These are phyloP conservation scores for Torrubiella hemipterigena DNA, from an alignment of 2,329 filamentous ascomycete genomes.

Conservation along the genomic window DNA sequence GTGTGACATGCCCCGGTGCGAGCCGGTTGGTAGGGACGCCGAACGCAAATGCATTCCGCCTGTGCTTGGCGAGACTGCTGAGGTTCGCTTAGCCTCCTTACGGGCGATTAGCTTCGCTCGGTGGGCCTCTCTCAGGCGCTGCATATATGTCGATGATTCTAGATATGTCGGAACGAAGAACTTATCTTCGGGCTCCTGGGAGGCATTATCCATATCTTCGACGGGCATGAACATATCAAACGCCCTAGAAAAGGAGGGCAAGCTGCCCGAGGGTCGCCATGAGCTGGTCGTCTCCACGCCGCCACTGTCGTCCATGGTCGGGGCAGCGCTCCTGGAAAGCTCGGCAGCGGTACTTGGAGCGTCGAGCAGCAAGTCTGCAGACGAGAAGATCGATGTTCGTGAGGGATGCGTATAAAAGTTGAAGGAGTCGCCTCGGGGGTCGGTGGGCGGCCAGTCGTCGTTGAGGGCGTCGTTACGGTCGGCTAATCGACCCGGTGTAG, in stretches of 20 bases:
- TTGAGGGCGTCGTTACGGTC: slow-evolving; percentile 1
- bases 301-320: too few relatives aligned
- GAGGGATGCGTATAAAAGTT: slow-evolving; percentile 25
- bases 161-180: slow-evolving; percentile 86
- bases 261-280: slow-evolving; percentile 13
- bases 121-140: slow-evolving; percentile 60
- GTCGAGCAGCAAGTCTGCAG: too few relatives aligned
- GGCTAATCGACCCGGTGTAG: too few relatives aligned
- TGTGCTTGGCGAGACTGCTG: slow-evolving; percentile 25
- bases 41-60: slow-evolving; percentile 37
- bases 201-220: slow-evolving; percentile 14
- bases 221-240: slow-evolving; percentile 36
- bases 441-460: slow-evolving; percentile 11
- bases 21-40: slow-evolving; percentile 26
- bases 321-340: too few relatives aligned
- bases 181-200: slow-evolving; percentile 18
- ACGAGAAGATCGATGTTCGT: slow-evolving; percentile 33
- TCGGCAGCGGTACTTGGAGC: too few relatives aligned
- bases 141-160: slow-evolving; percentile 62
- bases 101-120: slow-evolving; percentile 42
- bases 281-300: slow-evolving; percentile 31
- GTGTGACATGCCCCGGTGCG: slow-evolving; percentile 68
- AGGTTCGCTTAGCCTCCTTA: slow-evolving; percentile 27
- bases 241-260: slow-evolving; percentile 38
- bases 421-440: slow-evolving; percentile 32